These are phyloP conservation scores for Amauroascus niger DNA, from an alignment of 2,329 filamentous ascomycete genomes.

Conservation along the genomic window DNA sequence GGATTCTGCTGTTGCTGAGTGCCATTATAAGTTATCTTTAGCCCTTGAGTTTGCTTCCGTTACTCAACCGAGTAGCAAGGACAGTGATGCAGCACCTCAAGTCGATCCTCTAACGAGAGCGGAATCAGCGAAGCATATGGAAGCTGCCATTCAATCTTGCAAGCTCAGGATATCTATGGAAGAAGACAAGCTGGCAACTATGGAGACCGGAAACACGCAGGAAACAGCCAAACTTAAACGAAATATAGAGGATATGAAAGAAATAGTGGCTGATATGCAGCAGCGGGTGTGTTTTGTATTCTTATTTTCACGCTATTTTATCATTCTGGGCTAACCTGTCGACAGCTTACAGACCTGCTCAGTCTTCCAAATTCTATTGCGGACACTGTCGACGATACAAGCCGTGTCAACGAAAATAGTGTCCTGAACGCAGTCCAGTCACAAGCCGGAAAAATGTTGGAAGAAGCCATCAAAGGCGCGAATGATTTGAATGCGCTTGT, in stretches of 20 bases:
- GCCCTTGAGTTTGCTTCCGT: slow-evolving; percentile 89
- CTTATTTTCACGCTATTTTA: slow-evolving; percentile 2
- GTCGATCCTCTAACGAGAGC: slow-evolving; percentile 48
- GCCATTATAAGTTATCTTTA: slow-evolving; percentile 90
- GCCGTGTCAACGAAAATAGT: slow-evolving; percentile 38
- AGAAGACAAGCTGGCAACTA: slow-evolving; percentile 35
- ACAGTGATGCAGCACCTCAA: slow-evolving; percentile 31
- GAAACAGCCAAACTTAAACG: slow-evolving; percentile 34
- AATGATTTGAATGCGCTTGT: slow-evolving; percentile 53
- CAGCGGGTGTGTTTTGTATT: slow-evolving; percentile 40
- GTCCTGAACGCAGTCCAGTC: slow-evolving; percentile 51
- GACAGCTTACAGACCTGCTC: slow-evolving; percentile 48
- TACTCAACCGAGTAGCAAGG: slow-evolving; percentile 39
- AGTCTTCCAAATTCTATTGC: slow-evolving; percentile 44
- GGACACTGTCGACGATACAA: slow-evolving; percentile 27
- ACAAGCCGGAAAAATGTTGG: slow-evolving; percentile 42
- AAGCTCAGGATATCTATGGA: slow-evolving; percentile 47
- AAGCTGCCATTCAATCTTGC: slow-evolving; percentile 51
- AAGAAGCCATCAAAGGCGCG: slow-evolving; percentile 46
- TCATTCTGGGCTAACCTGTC: slow-evolving; percentile 13
- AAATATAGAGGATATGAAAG: slow-evolving; percentile 49
- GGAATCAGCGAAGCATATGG: slow-evolving; percentile 51
- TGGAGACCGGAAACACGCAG: slow-evolving; percentile 34
- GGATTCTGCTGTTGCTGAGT: slow-evolving; percentile 80
- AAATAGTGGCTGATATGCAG: slow-evolving; percentile 54